Evolutionary conservation across 371 early-diverging fungal genomes (phyloP).

Genomic region (Actinomucor elegans): DNA sequence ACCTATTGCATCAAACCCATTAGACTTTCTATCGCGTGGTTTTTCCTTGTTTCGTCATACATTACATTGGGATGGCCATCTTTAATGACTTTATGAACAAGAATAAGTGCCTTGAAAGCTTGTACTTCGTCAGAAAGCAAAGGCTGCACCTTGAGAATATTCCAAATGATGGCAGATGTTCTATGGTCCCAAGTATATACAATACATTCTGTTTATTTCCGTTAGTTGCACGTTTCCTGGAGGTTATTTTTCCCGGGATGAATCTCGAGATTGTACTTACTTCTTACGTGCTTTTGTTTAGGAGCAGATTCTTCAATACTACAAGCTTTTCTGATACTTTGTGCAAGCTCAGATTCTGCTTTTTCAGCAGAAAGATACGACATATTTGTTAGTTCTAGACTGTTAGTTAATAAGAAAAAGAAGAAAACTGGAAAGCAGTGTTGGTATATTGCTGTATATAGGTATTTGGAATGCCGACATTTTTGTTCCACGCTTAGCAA

Average conservation of each 20-base stretch:
- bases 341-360: constrained; percentile 84
- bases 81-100: constrained; percentile 93
- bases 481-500: no score
- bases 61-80: constrained; percentile 86
- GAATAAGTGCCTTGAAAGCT: constrained; percentile 94
- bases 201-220: constrained; percentile 79
- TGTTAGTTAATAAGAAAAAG: background rate
- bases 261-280: constrained; percentile 43
- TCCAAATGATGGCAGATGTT: constrained; percentile 86
- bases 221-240: background rate
- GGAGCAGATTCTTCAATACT: constrained; percentile 91
- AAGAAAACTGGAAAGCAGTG: background rate
- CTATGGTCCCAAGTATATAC: constrained; percentile 96
- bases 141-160: constrained; percentile 83
- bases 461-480: no score
- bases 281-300: constrained; percentile 96
- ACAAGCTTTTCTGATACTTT: constrained; percentile 90
- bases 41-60: constrained; percentile 1
- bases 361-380: constrained; percentile 63
- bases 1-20: constrained; percentile 38
- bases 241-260: background rate
- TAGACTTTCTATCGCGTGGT: background rate
- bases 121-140: constrained; percentile 90
- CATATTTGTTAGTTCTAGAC: constrained; percentile 17
- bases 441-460: no score